phyloP scores from a whole-genome alignment of 2,329 filamentous ascomycete species.

The Xylariaceae sp. region DNA sequence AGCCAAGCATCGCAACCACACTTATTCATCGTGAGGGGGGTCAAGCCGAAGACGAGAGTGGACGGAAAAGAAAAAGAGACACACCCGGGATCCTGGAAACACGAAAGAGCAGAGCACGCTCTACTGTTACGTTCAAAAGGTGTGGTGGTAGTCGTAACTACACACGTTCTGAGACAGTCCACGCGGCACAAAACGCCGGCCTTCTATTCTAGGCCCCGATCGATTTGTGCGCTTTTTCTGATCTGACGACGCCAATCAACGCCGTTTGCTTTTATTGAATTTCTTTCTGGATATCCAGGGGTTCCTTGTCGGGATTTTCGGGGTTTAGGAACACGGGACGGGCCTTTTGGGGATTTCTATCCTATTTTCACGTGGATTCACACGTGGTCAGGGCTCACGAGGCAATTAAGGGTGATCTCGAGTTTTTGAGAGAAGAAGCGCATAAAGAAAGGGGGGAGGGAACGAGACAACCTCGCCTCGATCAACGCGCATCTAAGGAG shows the following conservation, averaged over 20 bases:
- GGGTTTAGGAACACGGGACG: constrained; percentile 5
- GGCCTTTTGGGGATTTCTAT: background rate
- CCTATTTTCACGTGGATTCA: too few species aligned
- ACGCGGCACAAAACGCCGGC: background rate
- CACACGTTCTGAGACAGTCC: background rate
- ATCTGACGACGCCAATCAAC: constrained; percentile 8
- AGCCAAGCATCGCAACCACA: too few species aligned
- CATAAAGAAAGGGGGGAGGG: background rate
- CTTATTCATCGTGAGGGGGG: too few species aligned
- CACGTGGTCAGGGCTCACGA: too few species aligned
- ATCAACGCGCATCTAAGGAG: background rate
- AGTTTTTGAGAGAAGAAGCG: background rate
- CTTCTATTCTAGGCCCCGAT: background rate
- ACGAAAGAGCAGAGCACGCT: too few species aligned
- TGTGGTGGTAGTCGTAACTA: background rate
- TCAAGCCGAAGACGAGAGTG: too few species aligned
- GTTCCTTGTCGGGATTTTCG: too few species aligned
- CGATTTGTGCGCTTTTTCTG: background rate
- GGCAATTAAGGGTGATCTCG: too few species aligned
- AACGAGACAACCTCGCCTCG: constrained; percentile 10
- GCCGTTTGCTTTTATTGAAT: background rate
- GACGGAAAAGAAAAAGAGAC: too few species aligned
- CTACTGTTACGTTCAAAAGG: too few species aligned
- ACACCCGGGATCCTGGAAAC: too few species aligned
- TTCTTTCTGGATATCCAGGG: background rate